Conservation (phyloP, 139 green algal species). For the Medakamo hakoo region DNA sequence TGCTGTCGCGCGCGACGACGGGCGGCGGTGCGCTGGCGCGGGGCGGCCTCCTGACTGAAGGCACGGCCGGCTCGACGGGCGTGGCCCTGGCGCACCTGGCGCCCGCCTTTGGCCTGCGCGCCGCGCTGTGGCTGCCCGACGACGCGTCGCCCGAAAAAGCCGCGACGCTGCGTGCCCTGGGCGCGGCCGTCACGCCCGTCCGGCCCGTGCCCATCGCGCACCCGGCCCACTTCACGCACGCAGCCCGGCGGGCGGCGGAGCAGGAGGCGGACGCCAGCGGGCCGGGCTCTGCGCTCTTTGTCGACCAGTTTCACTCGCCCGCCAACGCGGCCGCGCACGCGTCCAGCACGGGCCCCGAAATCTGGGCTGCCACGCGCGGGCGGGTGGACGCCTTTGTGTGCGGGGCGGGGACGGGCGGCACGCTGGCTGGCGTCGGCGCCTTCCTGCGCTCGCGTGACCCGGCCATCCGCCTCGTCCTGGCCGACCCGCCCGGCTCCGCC, state of each 20-base stretch:
- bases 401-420: slow-evolving; percentile 83
- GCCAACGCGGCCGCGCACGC: slow-evolving; percentile 69
- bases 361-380: slow-evolving; percentile 64
- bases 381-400: slow-evolving; percentile 78
- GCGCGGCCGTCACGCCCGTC: slow-evolving; percentile 58
- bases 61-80: slow-evolving; percentile 72
- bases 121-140: slow-evolving; percentile 78
- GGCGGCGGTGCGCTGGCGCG: slow-evolving; percentile 23
- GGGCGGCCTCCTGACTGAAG: slow-evolving; percentile 79
- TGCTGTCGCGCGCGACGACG: slow-evolving; percentile 51
- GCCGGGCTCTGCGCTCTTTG: slow-evolving; percentile 48
- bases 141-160: slow-evolving; percentile 81
- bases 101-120: slow-evolving; percentile 37
- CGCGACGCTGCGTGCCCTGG: slow-evolving; percentile 32
- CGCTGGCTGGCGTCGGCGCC: slow-evolving; percentile 67
- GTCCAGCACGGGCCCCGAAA: slow-evolving; percentile 57
- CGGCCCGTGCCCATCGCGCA: slow-evolving; percentile 86
- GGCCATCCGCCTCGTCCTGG: slow-evolving; percentile 34
- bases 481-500: slow-evolving; percentile 74
- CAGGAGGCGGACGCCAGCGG: slow-evolving; percentile 8
- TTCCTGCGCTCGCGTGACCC: slow-evolving; percentile 39
- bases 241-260: slow-evolving; percentile 44
- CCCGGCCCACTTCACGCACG: slow-evolving; percentile 84
- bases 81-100: slow-evolving; percentile 72
- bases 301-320: slow-evolving; percentile 91